A percentile compares a stretch with the other conserved stretches of the same genome.
Evolutionary conservation across 2,329 filamentous ascomycete genomes (phyloP).

Genomic region (Thermomyces lanuginosus): DNA sequence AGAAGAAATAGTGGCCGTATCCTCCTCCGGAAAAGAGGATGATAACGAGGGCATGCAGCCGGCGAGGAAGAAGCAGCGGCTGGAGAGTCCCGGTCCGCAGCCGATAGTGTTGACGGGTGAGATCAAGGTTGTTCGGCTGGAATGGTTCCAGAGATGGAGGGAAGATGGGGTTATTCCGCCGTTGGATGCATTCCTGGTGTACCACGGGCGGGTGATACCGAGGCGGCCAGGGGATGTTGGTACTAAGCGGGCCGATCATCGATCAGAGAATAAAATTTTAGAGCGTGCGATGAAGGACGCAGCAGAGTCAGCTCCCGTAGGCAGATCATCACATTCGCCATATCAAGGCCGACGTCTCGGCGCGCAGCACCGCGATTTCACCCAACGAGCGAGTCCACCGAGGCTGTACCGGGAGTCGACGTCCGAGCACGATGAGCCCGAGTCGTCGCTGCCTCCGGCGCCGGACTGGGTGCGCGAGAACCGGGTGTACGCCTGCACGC

Average conservation of each 20-base stretch:
- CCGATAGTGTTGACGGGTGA: constrained; percentile 11
- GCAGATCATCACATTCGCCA: constrained; percentile 3
- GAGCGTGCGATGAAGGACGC: too few relatives aligned
- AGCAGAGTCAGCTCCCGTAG: neutral
- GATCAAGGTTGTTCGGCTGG: constrained; percentile 36
- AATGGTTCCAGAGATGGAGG: constrained; percentile 38
- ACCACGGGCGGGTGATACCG: constrained; percentile 31
- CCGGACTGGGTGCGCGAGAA: constrained; percentile 53
- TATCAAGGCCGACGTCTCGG: constrained; percentile 6
- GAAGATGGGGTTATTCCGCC: constrained; percentile 28
- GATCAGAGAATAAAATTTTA: too few relatives aligned
- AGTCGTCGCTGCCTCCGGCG: constrained; percentile 42
- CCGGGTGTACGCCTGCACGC: constrained; percentile 61
- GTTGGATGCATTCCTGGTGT: constrained; percentile 35
- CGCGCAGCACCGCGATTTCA: constrained; percentile 12
- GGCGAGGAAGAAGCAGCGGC: constrained; percentile 15
- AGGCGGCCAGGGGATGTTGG: constrained; percentile 15
- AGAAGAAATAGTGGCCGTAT: constrained; percentile 16
- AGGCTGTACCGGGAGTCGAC: constrained; percentile 53
- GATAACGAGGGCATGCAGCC: constrained; percentile 4
- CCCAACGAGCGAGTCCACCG: constrained; percentile 16
- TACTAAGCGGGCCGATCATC: neutral
- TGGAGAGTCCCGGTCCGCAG: constrained; percentile 4
- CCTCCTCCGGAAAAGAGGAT: neutral
- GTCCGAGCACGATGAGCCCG: constrained; percentile 52